A percentile compares a stretch with the other conserved stretches of the same genome.
Conservation (phyloP, 305 asterid species). For the Andrographis paniculata region DNA sequence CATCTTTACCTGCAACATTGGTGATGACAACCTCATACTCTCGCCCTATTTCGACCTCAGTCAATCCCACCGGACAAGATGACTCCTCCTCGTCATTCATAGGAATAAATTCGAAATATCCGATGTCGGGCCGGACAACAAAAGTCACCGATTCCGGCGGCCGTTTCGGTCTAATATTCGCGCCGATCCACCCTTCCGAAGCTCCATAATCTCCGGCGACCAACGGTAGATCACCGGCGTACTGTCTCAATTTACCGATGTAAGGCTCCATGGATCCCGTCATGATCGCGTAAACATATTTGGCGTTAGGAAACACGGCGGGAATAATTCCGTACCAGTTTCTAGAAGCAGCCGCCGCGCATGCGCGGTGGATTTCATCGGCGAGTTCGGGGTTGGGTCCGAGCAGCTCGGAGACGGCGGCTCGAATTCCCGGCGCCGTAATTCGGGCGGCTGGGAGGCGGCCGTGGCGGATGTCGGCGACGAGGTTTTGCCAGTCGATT, state of each 20-base stretch:
- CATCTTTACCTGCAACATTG: constrained; percentile 55
- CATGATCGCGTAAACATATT: constrained; percentile 88
- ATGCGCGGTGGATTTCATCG: constrained; percentile 30
- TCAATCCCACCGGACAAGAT: constrained; percentile 60
- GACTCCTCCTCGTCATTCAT: constrained; percentile 27
- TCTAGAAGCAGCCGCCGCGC: constrained; percentile 52
- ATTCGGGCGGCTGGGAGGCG: constrained; percentile 44
- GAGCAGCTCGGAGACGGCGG: constrained; percentile 50
- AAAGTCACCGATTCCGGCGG: constrained; percentile 69
- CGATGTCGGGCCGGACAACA: constrained; percentile 79
- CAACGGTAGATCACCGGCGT: constrained; percentile 68
- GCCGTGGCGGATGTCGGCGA: constrained; percentile 61
- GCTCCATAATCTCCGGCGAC: constrained; percentile 89
- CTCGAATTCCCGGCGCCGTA: constrained; percentile 58
- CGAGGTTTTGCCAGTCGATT: constrained; percentile 67
- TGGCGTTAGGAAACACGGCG: constrained; percentile 64
- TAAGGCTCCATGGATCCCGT: constrained; percentile 99
- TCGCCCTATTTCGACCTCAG: constrained; percentile 67
- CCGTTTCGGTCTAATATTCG: constrained; percentile 61
- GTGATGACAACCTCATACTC: constrained; percentile 87
- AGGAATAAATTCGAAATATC: constrained; percentile 83
- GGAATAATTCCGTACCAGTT: constrained; percentile 78
- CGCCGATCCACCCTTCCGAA: constrained; percentile 97
- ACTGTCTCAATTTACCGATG: constrained; percentile 74
- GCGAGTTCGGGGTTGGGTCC: constrained; percentile 69